Conservation (phyloP, 495 filamentous ascomycete genomes). For the Tuber indicum region DNA sequence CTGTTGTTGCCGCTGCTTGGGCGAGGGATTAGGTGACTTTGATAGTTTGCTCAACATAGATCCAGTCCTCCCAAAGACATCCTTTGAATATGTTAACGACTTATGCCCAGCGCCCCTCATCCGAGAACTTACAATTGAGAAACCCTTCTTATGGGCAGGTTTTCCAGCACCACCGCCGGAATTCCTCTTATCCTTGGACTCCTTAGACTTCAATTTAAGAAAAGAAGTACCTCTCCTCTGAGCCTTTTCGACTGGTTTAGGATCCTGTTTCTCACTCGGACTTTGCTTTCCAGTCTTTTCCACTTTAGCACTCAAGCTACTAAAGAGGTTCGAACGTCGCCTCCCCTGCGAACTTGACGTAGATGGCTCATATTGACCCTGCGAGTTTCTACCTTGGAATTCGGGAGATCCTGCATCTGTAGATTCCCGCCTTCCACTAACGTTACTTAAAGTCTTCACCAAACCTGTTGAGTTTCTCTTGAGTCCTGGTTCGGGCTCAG, state of each 20-base stretch:
- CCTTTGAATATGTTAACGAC: slow-evolving; percentile 13
- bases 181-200: slow-evolving; percentile 26
- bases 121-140: slow-evolving; percentile 25
- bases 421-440: slow-evolving; percentile 18
- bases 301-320: slow-evolving; percentile 12
- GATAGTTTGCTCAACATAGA: slow-evolving; percentile 34
- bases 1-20: slow-evolving; percentile 15
- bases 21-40: slow-evolving; percentile 13
- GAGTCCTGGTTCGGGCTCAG: slow-evolving; percentile 10
- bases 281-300: slow-evolving; percentile 10
- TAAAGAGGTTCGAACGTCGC: slow-evolving; percentile 26
- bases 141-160: slow-evolving; percentile 28
- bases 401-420: slow-evolving; percentile 12
- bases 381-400: background rate
- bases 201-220: slow-evolving; percentile 22
- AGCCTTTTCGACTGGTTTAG: slow-evolving; percentile 12
- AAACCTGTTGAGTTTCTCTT: slow-evolving; percentile 16
- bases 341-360: slow-evolving; percentile 31
- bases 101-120: background rate
- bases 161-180: slow-evolving; percentile 18
- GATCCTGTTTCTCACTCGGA: slow-evolving; percentile 9
- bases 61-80: slow-evolving; percentile 34
- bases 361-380: slow-evolving; percentile 23
- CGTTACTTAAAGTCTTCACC: slow-evolving; percentile 33
- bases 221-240: slow-evolving; percentile 31